phyloP scores from a whole-genome alignment of 176 grass and related monocot genomes.

The Carex kokanica region DNA sequence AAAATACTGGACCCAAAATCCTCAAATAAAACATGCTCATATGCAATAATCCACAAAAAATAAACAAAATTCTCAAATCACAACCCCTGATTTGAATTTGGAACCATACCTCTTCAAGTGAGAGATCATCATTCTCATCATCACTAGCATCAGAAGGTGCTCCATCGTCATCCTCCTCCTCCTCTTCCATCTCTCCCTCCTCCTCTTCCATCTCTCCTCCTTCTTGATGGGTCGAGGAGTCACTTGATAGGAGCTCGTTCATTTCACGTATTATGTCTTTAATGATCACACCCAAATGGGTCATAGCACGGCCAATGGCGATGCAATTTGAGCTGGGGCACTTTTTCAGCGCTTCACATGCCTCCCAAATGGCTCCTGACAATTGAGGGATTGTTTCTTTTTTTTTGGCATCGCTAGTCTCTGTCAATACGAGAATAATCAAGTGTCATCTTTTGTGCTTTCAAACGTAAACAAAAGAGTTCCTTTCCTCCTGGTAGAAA shows the following conservation, averaged over 20 bases:
- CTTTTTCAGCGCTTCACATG: conserved; percentile 80
- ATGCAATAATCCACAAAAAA: background rate
- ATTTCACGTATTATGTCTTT: conserved; percentile 90
- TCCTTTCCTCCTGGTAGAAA: background rate
- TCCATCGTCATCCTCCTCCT: conserved; percentile 48
- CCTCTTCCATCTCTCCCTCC: no score
- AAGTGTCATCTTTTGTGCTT: background rate
- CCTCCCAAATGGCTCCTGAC: conserved; percentile 75
- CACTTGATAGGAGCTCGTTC: conserved; percentile 64
- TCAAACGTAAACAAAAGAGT: background rate
- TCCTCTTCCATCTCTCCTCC: conserved; percentile 18
- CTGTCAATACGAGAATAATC: conserved; percentile 34
- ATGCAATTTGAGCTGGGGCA: conserved; percentile 61
- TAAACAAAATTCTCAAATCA: background rate
- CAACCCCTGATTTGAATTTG: background rate
- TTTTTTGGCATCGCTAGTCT: conserved; percentile 39
- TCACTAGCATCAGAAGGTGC: conserved; percentile 29
- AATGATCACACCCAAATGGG: conserved; percentile 60
- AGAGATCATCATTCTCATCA: conserved; percentile 65
- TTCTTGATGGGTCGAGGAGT: conserved; percentile 36
- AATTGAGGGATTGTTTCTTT: conserved; percentile 56
- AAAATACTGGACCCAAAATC: background rate
- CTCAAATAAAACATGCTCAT: background rate
- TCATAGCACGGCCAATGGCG: conserved; percentile 71
- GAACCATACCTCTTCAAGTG: conserved; percentile 50